A percentile compares a stretch with the other conserved stretches of the same genome.
Conservation (phyloP, 768 basidiomycete genomes). For the Macrolepiota dolichaula region DNA sequence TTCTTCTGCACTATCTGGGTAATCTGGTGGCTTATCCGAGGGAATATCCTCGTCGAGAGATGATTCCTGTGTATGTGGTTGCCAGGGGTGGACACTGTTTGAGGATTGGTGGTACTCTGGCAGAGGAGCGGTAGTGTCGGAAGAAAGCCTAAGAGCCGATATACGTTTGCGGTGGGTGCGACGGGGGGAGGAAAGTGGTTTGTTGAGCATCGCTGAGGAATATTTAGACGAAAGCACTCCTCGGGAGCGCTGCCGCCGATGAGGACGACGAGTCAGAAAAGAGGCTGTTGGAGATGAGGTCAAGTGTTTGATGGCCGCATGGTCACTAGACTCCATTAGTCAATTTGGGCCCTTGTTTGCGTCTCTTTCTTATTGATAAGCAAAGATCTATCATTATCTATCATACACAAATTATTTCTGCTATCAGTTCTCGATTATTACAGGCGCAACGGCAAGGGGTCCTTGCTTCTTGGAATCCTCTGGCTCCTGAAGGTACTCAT, state of each 20-base stretch:
- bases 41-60: slow-evolving; percentile 23
- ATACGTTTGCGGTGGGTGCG: slow-evolving; percentile 52
- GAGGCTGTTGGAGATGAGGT: slow-evolving; percentile 13
- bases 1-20: slow-evolving; percentile 75
- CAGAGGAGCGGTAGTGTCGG: slow-evolving; percentile 62
- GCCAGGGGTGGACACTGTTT: slow-evolving; percentile 5
- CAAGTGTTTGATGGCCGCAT: slow-evolving; percentile 22
- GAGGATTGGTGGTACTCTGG: slow-evolving; percentile 52
- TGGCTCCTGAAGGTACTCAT: neutral
- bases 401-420: neutral
- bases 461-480: neutral
- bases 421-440: neutral
- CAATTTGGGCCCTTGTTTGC: neutral
- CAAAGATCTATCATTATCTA: neutral
- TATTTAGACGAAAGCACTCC: slow-evolving; percentile 6
- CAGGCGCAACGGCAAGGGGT: neutral
- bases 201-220: slow-evolving; percentile 18
- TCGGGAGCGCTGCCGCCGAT: slow-evolving; percentile 18
- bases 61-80: slow-evolving; percentile 2
- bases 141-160: slow-evolving; percentile 56
- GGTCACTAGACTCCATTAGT: slow-evolving; percentile 10
- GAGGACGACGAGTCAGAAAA: slow-evolving; percentile 6
- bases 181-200: slow-evolving; percentile 19
- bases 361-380: neutral
- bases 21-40: slow-evolving; percentile 70